Percentiles rank a stretch among this genome's conserved stretches.
Evolutionary conservation across 129 eudicot species (phyloP).

Genomic region (Mikania micrantha): DNA sequence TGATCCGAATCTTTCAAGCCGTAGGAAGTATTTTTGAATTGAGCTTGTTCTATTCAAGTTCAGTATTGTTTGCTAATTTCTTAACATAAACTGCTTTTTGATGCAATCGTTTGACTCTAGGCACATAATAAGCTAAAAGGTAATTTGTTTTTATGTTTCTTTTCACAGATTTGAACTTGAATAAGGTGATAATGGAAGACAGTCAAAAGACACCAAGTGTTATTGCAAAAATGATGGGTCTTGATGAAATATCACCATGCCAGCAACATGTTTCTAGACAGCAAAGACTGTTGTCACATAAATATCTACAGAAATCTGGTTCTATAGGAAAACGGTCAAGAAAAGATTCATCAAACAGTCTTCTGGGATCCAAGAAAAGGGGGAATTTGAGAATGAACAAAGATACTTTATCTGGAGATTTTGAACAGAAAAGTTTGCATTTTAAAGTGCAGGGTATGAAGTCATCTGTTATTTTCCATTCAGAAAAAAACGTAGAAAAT

Average conservation of each 20-base stretch:
- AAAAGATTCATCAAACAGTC: slow-evolving; percentile 11
- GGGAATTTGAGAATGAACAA: slow-evolving; percentile 5
- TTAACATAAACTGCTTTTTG: neutral
- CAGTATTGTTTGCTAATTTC: too few relatives aligned
- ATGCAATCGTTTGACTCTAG: neutral
- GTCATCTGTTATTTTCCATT: neutral
- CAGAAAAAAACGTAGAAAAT: neutral
- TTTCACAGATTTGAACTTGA: slow-evolving; percentile 15
- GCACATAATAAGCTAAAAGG: neutral
- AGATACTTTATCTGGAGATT: neutral
- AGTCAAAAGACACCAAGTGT: slow-evolving; percentile 38
- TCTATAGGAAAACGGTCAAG: slow-evolving; percentile 42
- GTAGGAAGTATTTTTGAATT: too few relatives aligned
- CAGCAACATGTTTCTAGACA: slow-evolving; percentile 19
- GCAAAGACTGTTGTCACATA: slow-evolving; percentile 47
- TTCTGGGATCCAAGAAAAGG: slow-evolving; percentile 13
- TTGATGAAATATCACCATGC: slow-evolving; percentile 31
- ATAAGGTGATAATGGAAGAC: slow-evolving; percentile 44
- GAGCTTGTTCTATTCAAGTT: too few relatives aligned
- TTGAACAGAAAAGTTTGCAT: neutral
- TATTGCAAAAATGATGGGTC: slow-evolving; percentile 61
- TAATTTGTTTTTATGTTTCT: neutral
- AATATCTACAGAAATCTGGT: slow-evolving; percentile 46
- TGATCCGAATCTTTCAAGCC: neutral
- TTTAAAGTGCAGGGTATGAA: slow-evolving; percentile 7